Percentiles rank a stretch among this genome's conserved stretches.
phyloP scores from a whole-genome alignment of 495 filamentous ascomycete genomes.

The Penicillium dipodomyicola region DNA sequence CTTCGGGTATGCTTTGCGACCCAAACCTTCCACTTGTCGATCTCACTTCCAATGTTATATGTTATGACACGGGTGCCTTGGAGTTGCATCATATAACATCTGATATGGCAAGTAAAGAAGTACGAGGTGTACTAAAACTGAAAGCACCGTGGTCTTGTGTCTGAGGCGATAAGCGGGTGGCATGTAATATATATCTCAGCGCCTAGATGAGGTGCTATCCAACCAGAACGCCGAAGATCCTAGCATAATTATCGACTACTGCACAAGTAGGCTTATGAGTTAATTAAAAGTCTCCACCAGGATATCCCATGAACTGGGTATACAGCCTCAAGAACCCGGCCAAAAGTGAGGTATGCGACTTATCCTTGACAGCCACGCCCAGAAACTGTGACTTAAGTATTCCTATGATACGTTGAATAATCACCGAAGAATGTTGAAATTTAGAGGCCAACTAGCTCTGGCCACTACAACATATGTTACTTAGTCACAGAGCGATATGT shows the following conservation, averaged over 20 bases:
- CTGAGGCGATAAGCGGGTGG: neutral
- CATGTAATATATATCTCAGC: neutral
- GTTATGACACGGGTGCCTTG: neutral
- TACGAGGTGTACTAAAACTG: neutral
- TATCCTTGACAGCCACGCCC: too few relatives aligned
- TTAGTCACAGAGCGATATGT: neutral
- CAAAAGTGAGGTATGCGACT: too few relatives aligned
- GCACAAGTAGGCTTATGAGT: neutral
- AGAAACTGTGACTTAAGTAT: too few relatives aligned
- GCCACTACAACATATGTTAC: too few relatives aligned
- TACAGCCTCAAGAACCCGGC: too few relatives aligned
- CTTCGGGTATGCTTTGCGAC: constrained; percentile 20
- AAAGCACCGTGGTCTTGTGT: neutral
- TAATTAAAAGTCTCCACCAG: neutral
- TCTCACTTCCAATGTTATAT: neutral
- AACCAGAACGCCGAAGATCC: neutral
- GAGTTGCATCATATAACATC: neutral
- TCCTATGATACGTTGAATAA: too few relatives aligned
- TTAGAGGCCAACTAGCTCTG: too few relatives aligned
- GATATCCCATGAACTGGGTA: neutral
- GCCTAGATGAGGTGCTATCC: neutral
- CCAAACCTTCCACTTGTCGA: neutral
- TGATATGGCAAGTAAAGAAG: neutral
- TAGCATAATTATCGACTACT: neutral
- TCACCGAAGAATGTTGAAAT: too few relatives aligned